Conservation (phyloP, 352 stramenopile species). For the Phytophthora kernoviae region DNA sequence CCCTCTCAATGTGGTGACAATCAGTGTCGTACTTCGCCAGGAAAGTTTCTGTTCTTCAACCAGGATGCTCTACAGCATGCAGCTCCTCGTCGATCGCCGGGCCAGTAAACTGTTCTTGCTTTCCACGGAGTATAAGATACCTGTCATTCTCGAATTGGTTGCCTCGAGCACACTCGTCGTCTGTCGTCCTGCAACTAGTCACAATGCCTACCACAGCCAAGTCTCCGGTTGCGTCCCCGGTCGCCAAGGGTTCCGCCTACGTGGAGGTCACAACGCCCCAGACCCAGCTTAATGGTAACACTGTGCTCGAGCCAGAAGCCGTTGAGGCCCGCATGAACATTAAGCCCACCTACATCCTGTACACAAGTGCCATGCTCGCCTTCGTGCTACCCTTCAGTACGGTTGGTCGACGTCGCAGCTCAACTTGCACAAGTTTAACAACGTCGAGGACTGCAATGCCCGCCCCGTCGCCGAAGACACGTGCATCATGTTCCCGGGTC, state of each 20-base stretch:
- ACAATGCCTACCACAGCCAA: conserved; percentile 26
- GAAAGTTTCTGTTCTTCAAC: conserved; percentile 28
- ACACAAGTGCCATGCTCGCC: conserved; percentile 39
- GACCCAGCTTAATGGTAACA: conserved; percentile 16
- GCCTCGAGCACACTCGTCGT: conserved; percentile 7
- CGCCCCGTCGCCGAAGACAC: conserved; percentile 32
- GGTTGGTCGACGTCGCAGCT: conserved; percentile 54
- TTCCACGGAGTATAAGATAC: conserved; percentile 7
- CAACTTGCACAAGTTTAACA: conserved; percentile 51
- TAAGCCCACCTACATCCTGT: conserved; percentile 42
- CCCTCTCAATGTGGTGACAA: conserved; percentile 18
- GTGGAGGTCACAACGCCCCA: conserved; percentile 25
- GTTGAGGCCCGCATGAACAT: conserved; percentile 21
- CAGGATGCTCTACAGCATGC: conserved; percentile 20
- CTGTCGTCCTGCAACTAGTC: conserved; percentile 1
- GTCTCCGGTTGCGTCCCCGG: conserved; percentile 23
- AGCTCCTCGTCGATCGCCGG: not conserved
- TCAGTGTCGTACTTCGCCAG: not conserved
- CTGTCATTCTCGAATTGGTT: conserved; percentile 27
- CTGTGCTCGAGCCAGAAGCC: conserved; percentile 27
- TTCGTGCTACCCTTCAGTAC: conserved; percentile 46
- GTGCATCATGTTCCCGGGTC: conserved; percentile 52
- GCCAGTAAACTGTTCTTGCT: no score
- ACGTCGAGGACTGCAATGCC: conserved; percentile 35
- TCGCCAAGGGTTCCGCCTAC: conserved; percentile 13